Base-by-base conservation (phyloP, 257 asterid species). In the Linaria vulgaris region DNA sequence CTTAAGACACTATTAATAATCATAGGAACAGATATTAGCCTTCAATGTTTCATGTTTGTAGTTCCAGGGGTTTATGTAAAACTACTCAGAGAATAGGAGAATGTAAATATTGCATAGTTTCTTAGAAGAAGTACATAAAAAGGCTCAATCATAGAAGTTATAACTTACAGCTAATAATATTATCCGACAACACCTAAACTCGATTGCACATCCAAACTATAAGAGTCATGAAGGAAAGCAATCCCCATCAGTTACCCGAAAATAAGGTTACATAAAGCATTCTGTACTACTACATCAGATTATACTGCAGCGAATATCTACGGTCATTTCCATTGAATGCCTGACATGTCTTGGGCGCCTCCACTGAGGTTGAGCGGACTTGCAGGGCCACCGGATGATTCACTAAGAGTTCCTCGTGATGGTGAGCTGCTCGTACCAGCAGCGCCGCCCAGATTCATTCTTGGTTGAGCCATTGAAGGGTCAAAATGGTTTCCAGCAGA, bases 341-440 rank as follows among this genome's bases (percentile, higher is more conserved):
- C 64, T 1, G 70, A 16, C 60, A 70, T 57, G 73, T 70, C 72
- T 22, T 69, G 66, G 31, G 54, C 60, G 17, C 78, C 80, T 0
- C 78, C 24, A 67, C 75, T 74, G 63, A 66, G 67, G 64, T 75
- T 70, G 43, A 72, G 55, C 0, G 86, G 82, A 46, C 86, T 78
- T 10, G 79, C 81, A 10, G 69, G 51, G 15, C 86, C 86, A 16
- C 81, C 84, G 1, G 82, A 76, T 12, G 84, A 78, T 62, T 69
- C 84, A 13, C 82, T 73, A 1, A 66, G 72, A 51, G 80, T 73
- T 44, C 82, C 84, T 1, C 77, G 74, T 44, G 84, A 82, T 24
- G 77, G 80, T 9, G 82, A 77, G 73, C 82, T 82, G 74, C 77
- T 76, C 38, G 75, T 67, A 27, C 80, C 82, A 19, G 55, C 74